Evolutionary conservation across 2,329 filamentous ascomycete genomes (phyloP), one percentile per base, ranked within the genome.

Genomic region (Bipolaris victoriae): DNA sequence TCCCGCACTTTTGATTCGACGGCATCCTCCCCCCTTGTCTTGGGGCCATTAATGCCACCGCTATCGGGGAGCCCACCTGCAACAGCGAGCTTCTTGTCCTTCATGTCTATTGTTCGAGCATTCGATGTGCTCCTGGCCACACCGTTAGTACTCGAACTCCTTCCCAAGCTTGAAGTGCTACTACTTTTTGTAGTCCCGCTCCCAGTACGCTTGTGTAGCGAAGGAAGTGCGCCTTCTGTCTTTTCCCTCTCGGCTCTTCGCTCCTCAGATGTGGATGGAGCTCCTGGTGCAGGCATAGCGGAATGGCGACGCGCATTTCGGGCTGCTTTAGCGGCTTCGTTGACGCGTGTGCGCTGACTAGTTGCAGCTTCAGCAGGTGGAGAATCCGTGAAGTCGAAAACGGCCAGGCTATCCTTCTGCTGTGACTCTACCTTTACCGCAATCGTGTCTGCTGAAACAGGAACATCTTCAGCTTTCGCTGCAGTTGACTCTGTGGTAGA

Each of bases 301-400:
- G 73, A 76, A 57, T 78, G 75, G 9, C 76, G 68, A 20, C 72
- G 68, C 26, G 62, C 65, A 39, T 52, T 68, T 41, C 70, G 69
- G 37, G 63, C 64, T 43, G 60, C 61, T 61, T 68, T 75, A 31
- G 67, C 70, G 22, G 70, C 67, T 47, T 71, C 71, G 55, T 50
- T 63, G 53, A 65, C 65, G 36, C 71, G 68, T 39, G 65, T 57
- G 33, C 65, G 63, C n/a, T 52, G 57, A 22, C 60, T 66, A 13
- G 57, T 41, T 3, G 55, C 22, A 31, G 57, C 36, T 13, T 70
- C 66, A 22, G 50, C 62, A 11, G 74, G 70, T 3, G 74, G 75
- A 0, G 73, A 74, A 35, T 73, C 71, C 3, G 63, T 71, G 56
- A 77, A 76, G 58, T 77, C 76, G 59, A 76, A 77, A 18, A 78